Conservation (phyloP, 108 stramenopile genomes). For the Seminavis robusta region DNA sequence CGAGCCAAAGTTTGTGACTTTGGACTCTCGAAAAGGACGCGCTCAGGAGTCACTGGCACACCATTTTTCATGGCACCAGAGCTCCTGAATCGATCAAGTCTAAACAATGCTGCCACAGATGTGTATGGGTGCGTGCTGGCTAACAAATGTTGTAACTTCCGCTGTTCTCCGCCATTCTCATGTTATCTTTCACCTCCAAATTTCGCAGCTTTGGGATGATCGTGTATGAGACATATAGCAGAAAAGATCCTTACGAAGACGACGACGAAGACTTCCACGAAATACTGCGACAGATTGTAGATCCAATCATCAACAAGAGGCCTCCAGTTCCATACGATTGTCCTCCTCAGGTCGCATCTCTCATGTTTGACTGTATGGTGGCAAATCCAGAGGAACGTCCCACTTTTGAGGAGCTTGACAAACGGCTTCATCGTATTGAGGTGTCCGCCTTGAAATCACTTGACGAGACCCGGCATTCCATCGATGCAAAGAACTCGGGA, state of each 20-base stretch:
- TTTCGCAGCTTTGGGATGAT: constrained; percentile 59
- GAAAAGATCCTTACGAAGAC: constrained; percentile 39
- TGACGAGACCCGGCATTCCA: too few relatives aligned
- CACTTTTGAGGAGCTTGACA: constrained; percentile 10
- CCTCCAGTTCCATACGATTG: constrained; percentile 14
- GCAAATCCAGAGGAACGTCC: constrained; percentile 9
- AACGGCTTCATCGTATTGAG: too few relatives aligned
- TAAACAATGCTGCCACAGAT: constrained; percentile 45
- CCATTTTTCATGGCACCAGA: constrained; percentile 96
- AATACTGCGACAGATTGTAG: constrained; percentile 13
- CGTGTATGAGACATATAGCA: constrained; percentile 43
- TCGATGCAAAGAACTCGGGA: too few relatives aligned
- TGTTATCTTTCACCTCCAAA: too few relatives aligned
- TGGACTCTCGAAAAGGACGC: constrained; percentile 40
- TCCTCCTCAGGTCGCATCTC: constrained; percentile 8
- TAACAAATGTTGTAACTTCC: too few relatives aligned
- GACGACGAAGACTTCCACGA: constrained; percentile 28
- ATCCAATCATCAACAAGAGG: constrained; percentile 15
- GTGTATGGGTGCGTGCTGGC: too few relatives aligned
- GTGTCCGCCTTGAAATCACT: too few relatives aligned
- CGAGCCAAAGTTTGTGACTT: constrained; percentile 60
- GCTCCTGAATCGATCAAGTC: constrained; percentile 32
- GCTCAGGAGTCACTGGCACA: too few relatives aligned
- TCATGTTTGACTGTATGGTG: constrained; percentile 17
- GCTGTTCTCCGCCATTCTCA: too few relatives aligned